Evolutionary conservation across 2,329 filamentous ascomycete genomes (phyloP), one percentile per base, ranked within the genome.

Genomic region (Neofusicoccum laricinum): DNA sequence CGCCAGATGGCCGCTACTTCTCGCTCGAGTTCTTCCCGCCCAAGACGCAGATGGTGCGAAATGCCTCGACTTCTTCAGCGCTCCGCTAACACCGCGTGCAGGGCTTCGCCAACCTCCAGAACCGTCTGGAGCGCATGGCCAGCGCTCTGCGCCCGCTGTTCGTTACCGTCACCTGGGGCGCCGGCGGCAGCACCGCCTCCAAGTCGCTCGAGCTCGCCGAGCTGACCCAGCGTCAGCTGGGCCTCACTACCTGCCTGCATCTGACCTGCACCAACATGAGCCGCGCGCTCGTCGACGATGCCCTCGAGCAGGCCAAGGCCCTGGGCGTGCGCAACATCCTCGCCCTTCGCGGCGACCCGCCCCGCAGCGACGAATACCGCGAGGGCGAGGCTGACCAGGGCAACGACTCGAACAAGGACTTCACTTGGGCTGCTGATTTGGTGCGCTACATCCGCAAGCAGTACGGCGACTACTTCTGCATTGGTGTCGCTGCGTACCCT

Each of bases 1-100:
- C 92, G 77, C 86, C 89, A 68, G 87, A 91, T 78, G 86, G 87
- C 69, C 88, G 86, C 76, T 98, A 95, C 83, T 96, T 97, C 80
- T 98, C 95, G 53, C 89, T 98, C 79, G 95, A 99, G 81, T 99
- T 99, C 87, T 99, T 99, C 81, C 95, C 95, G 69, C 95, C 95
- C 68, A 99, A 98, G 83, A 99, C 95, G 51, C 85, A 90, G 67
- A 97, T 96, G 88, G 85, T 86, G 73, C 66, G 64, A 61, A 53
- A 65, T 64, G 32, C 50, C 40, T 48, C 40, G n/a, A n/a, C 15
- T 34, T 7, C 61, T 32, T 30, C 50, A 8, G n/a, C 10, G 40
- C 41, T 64, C 43, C 32, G 62, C 64, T 53, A 58, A 61, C 30
- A 36, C 19, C 32, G 36, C 38, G 41, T 17, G 69, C 59, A 86